A percentile compares a stretch with the other conserved stretches of the same genome.
phyloP scores from a whole-genome alignment of 139 green algal genomes.

The Volvox africanus region DNA sequence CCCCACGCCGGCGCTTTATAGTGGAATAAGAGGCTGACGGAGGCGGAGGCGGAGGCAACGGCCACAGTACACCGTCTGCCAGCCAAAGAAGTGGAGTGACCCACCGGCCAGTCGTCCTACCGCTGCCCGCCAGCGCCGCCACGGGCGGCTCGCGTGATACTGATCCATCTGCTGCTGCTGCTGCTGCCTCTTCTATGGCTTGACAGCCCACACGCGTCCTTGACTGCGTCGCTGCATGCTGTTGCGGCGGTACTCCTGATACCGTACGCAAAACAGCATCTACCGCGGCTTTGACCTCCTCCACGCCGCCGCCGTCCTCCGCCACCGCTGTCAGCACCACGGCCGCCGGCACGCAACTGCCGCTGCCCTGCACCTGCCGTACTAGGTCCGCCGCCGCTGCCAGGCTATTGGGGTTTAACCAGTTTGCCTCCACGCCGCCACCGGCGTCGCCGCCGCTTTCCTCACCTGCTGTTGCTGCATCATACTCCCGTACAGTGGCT shows the following conservation, averaged over 20 bases:
- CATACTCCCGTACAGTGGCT: background rate
- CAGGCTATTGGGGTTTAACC: background rate
- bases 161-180: background rate
- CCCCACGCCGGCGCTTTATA: too few species aligned
- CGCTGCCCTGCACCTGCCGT: background rate
- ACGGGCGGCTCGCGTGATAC: background rate
- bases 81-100: slow-evolving; percentile 1
- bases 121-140: background rate
- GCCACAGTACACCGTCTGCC: background rate
- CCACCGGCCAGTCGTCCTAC: background rate
- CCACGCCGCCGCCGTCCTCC: slow-evolving; percentile 10
- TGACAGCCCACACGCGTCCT: too few species aligned
- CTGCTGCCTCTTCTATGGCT: background rate
- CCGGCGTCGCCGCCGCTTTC: background rate
- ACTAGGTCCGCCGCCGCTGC: slow-evolving; percentile 13
- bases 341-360: slow-evolving; percentile 23
- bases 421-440: too few species aligned
- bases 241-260: background rate
- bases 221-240: background rate
- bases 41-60: background rate
- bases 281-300: slow-evolving; percentile 22
- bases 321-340: slow-evolving; percentile 34
- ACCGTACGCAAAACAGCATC: slow-evolving; percentile 2
- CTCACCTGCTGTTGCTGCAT: background rate
- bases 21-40: background rate